Base-by-base conservation (phyloP, 164 flowering plant genomes). In the Macadamia tetraphylla region DNA sequence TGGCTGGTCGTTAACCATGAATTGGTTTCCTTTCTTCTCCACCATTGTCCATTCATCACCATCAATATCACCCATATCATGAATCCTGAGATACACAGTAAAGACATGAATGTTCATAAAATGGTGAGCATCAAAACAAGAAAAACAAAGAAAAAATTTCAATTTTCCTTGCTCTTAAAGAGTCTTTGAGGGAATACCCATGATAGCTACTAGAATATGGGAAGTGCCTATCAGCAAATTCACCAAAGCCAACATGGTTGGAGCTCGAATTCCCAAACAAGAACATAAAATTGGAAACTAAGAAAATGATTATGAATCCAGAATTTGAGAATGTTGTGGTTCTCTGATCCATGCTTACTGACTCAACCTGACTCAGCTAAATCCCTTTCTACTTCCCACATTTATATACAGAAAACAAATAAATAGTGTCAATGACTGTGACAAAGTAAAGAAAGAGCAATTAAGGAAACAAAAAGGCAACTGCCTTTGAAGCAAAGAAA, bases 11-110 rank as follows among this genome's bases (percentile, higher is more conserved):
- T 81, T 77, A 1, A 88, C 77, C 71, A 81, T 71, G 72, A 94
- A 91, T 52, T 94, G 98, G 71, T 78, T 84, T 56, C 96, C 94
- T 66, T 85, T 86, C 81, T 63, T 94, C 78, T 75, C 66, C 79
- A 89, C 96, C 96, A 91, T 87, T 46, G 49, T 62, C 98, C 98
- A 94, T 62, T 72, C 76, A 6, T 82, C 88, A 29, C 72, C 91
- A 52, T 76, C 92, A 79, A 62, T 66, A 6, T 60, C 75, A 32
- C 46, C 75, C 68, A 57, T 5, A 6, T 72, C 82, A 72, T 42
- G 18, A 70, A 58, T 60, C 81, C 87, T 82, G 67, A 32, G 9
- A 62, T 17, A 17, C 18, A 29, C 18, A n/a, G 1, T 2, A 15
- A 53, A 53, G 0, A 53, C 0, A 14, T 53, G 15, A 14, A 53